Evolutionary conservation across 352 stramenopile genomes (phyloP).

Genomic region (Pythium angustatum): DNA sequence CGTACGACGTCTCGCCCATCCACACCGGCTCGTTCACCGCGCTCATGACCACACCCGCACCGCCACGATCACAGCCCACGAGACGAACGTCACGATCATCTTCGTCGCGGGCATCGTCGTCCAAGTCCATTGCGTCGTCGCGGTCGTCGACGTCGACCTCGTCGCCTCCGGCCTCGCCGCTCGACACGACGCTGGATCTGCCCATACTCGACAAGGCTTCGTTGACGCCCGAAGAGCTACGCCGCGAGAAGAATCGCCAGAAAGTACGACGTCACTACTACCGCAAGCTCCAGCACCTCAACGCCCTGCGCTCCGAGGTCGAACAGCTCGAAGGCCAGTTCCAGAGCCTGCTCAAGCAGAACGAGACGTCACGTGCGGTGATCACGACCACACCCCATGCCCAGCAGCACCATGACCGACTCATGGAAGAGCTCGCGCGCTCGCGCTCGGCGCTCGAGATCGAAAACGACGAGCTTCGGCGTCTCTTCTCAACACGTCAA

Average conservation of each 20-base stretch:
- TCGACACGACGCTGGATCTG: background rate
- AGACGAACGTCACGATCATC: background rate
- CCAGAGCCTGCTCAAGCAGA: slow-evolving; percentile 15
- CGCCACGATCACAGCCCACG: background rate
- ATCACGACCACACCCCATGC: background rate
- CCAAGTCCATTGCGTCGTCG: background rate
- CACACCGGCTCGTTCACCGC: background rate
- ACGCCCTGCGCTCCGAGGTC: slow-evolving; percentile 24
- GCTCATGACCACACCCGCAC: background rate
- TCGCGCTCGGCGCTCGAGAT: slow-evolving; percentile 6
- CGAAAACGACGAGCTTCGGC: slow-evolving; percentile 24
- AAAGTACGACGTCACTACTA: slow-evolving; percentile 44
- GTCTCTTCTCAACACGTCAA: background rate
- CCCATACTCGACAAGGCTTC: background rate
- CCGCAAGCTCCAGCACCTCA: slow-evolving; percentile 30
- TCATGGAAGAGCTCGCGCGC: slow-evolving; percentile 5
- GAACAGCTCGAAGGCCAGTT: slow-evolving; percentile 26
- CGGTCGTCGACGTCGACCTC: background rate
- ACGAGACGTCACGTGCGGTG: slow-evolving; percentile 3
- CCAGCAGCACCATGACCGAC: background rate
- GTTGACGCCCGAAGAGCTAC: slow-evolving; percentile 21
- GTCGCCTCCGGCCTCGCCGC: slow-evolving; percentile 3
- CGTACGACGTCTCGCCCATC: too few relatives aligned
- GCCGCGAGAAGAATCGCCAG: slow-evolving; percentile 34
- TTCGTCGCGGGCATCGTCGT: background rate